phyloP scores from a whole-genome alignment of 768 basidiomycete genomes.

The Tricholoma bakamatsutake region DNA sequence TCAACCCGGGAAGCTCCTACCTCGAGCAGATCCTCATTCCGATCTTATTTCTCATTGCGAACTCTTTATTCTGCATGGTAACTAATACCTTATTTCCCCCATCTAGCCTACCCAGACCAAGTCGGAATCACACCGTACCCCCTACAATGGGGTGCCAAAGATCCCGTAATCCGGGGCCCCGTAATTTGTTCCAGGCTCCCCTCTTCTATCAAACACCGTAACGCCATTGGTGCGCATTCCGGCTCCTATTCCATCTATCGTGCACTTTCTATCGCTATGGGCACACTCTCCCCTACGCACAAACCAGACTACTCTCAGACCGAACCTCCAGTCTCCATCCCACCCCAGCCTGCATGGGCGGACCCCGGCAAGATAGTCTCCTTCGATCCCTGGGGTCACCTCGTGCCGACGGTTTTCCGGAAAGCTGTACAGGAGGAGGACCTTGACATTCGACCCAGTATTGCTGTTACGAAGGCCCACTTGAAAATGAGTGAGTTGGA shows the following conservation, averaged over 20 bases:
- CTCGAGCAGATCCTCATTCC: neutral
- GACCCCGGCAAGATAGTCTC: slow-evolving; percentile 78
- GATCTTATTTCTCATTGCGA: neutral
- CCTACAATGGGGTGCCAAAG: slow-evolving; percentile 74
- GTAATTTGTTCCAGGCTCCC: slow-evolving; percentile 85
- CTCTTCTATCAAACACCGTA: slow-evolving; percentile 80
- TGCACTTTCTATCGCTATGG: slow-evolving; percentile 89
- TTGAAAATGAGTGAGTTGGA: slow-evolving; percentile 95
- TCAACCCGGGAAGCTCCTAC: neutral
- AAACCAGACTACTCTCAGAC: slow-evolving; percentile 80
- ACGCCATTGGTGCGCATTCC: slow-evolving; percentile 90
- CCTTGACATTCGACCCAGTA: slow-evolving; percentile 86
- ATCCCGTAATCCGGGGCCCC: slow-evolving; percentile 68
- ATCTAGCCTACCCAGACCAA: slow-evolving; percentile 84
- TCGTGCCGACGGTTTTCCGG: slow-evolving; percentile 69
- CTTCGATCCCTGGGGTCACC: slow-evolving; percentile 92
- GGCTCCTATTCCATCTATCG: slow-evolving; percentile 95
- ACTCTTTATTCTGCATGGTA: slow-evolving; percentile 1
- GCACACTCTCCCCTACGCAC: slow-evolving; percentile 69
- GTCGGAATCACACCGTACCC: slow-evolving; percentile 79
- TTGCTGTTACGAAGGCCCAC: slow-evolving; percentile 89
- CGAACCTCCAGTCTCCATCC: slow-evolving; percentile 79
- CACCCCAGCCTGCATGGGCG: slow-evolving; percentile 72
- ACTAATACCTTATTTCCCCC: slow-evolving; percentile 3
- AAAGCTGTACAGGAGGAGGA: slow-evolving; percentile 56